These are phyloP conservation scores for Schizochytrium sp. DNA, from an alignment of 108 stramenopile species.

Conservation along the genomic window DNA sequence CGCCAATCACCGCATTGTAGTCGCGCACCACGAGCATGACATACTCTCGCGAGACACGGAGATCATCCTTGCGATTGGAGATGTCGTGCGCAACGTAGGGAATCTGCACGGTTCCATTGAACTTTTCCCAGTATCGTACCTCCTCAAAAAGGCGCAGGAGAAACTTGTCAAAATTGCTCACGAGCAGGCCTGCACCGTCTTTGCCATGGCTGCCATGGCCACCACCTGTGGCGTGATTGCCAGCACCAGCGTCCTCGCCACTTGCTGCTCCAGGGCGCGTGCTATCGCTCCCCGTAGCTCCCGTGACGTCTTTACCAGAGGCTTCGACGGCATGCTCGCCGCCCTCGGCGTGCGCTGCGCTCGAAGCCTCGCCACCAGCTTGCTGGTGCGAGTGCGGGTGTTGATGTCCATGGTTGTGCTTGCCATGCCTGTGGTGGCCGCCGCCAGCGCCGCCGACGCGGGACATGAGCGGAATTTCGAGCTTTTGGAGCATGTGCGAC, in stretches of 20 bases:
- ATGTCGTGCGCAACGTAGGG: conserved; percentile 57
- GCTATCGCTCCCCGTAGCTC: neutral
- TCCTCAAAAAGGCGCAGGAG: conserved; percentile 52
- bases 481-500: conserved; percentile 23
- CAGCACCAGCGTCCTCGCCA: neutral
- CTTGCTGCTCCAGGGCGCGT: neutral
- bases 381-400: neutral
- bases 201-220: neutral
- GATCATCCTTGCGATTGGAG: conserved; percentile 46
- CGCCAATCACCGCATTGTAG: conserved; percentile 53
- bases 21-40: conserved; percentile 59
- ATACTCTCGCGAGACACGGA: conserved; percentile 44
- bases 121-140: conserved; percentile 54
- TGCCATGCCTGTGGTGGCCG: neutral
- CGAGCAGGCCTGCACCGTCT: conserved; percentile 21
- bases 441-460: neutral
- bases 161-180: conserved; percentile 54
- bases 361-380: neutral
- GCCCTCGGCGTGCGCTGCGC: neutral
- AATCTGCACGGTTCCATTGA: conserved; percentile 49
- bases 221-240: neutral
- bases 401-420: neutral
- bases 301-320: too few species aligned
- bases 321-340: neutral
- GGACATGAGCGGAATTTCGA: conserved; percentile 48